Evolutionary conservation across 2,329 filamentous ascomycete species (phyloP).

Genomic region (Pseudogymnoascus sp.): DNA sequence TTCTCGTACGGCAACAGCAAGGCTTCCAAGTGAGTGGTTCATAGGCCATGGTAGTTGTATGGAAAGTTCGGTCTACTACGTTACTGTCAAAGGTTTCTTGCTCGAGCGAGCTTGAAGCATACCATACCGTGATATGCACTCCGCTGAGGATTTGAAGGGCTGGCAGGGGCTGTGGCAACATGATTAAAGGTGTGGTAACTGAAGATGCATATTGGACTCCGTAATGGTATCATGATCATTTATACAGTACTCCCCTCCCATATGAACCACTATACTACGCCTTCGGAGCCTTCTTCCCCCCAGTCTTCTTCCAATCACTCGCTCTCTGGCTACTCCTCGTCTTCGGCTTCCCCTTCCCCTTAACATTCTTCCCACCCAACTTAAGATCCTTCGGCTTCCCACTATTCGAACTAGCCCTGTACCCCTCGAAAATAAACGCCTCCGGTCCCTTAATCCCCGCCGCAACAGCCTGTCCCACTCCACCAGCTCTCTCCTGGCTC

Average conservation of each 20-base stretch:
- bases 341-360: conserved; percentile 38
- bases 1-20: neutral
- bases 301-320: conserved; percentile 31
- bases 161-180: neutral
- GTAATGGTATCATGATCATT: conserved; percentile 8
- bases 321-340: conserved; percentile 29
- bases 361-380: conserved; percentile 49
- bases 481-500: neutral
- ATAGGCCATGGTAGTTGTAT: neutral
- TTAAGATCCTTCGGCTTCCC: conserved; percentile 56
- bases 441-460: conserved; percentile 42
- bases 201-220: neutral
- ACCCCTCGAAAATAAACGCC: conserved; percentile 72
- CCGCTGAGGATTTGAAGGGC: neutral
- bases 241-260: neutral
- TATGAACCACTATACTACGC: conserved; percentile 3
- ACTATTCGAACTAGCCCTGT: conserved; percentile 60
- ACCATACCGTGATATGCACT: neutral
- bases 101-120: neutral
- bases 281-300: conserved; percentile 27
- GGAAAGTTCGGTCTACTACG: neutral
- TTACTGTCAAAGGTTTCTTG: neutral
- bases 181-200: neutral
- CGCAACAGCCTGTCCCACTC: conserved; percentile 8
- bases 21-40: neutral